Evolutionary conservation across 1,139 yeast species (phyloP).

Genomic region (Taphrina flavorubra): DNA sequence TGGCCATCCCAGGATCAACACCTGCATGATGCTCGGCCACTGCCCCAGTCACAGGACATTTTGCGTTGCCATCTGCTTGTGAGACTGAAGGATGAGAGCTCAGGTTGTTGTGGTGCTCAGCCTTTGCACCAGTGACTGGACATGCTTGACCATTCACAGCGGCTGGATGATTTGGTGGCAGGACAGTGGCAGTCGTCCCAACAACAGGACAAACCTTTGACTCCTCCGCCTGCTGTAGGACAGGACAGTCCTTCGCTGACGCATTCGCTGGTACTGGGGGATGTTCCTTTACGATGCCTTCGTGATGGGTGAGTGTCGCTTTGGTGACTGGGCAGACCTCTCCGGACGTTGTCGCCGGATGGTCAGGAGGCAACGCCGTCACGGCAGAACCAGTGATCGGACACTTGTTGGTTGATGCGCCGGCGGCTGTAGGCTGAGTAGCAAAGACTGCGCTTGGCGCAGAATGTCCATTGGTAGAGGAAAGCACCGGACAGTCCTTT

Average conservation of each 20-base stretch:
- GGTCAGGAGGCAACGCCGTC: conserved; percentile 33
- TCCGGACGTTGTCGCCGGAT: conserved; percentile 35
- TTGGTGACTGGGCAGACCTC: conserved; percentile 38
- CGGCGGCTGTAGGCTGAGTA: not conserved
- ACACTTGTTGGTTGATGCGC: conserved; percentile 14
- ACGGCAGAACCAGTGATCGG: conserved; percentile 37
- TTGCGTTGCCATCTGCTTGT: conserved; percentile 23
- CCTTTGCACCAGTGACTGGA: conserved; percentile 29
- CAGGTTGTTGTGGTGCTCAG: conserved; percentile 31
- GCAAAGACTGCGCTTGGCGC: conserved; percentile 9
- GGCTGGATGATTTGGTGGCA: conserved; percentile 33
- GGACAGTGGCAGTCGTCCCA: conserved; percentile 21
- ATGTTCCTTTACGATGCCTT: conserved; percentile 31
- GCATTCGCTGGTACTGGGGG: conserved; percentile 27
- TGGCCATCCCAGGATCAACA: conserved; percentile 4
- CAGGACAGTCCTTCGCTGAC: conserved; percentile 34
- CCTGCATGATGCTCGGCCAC: conserved; percentile 19
- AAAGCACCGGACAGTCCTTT: conserved; percentile 30
- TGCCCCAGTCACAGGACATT: conserved; percentile 34
- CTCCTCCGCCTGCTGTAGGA: conserved; percentile 28
- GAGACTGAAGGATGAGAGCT: conserved; percentile 25
- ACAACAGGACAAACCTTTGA: conserved; percentile 37
- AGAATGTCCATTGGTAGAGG: not conserved
- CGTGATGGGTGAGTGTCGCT: conserved; percentile 30
- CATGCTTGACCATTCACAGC: conserved; percentile 24